phyloP scores from a whole-genome alignment of 345 rosid species.

The Eucalyptus lansdowneana region DNA sequence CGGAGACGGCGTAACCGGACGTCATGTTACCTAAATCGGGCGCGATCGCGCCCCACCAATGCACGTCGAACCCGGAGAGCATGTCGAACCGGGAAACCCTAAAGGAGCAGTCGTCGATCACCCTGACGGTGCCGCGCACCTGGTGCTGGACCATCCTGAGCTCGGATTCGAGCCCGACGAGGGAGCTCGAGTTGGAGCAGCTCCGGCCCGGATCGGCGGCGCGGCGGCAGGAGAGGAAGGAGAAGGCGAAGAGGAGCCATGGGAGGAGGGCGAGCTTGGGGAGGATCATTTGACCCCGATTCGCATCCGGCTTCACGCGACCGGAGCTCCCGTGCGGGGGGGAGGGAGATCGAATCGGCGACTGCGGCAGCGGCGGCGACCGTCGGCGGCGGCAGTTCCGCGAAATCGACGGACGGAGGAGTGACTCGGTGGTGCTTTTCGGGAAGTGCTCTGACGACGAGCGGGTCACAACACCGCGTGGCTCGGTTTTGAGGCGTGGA shows the following conservation, averaged over 20 bases:
- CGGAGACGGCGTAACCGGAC: conserved; percentile 54
- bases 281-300: conserved; percentile 15
- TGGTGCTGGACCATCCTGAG: conserved; percentile 86
- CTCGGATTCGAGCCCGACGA: conserved; percentile 53
- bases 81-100: conserved; percentile 70
- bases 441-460: not conserved
- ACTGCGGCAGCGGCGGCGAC: too few species aligned
- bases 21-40: conserved; percentile 53
- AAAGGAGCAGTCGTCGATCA: conserved; percentile 81
- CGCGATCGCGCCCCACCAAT: conserved; percentile 72
- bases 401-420: not conserved
- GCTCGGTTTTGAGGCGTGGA: not conserved
- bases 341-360: too few species aligned
- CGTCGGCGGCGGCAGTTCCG: too few species aligned
- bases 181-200: conserved; percentile 51
- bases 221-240: conserved; percentile 12
- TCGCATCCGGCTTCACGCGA: not conserved
- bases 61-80: conserved; percentile 66
- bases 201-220: conserved; percentile 36
- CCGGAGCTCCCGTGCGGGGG: not conserved
- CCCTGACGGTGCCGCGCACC: conserved; percentile 56
- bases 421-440: not conserved
- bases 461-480: not conserved
- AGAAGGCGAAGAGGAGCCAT: conserved; percentile 22
- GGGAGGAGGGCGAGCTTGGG: not conserved